Conservation (phyloP, 2,329 filamentous ascomycete genomes). For the Xylariaceae sp. region DNA sequence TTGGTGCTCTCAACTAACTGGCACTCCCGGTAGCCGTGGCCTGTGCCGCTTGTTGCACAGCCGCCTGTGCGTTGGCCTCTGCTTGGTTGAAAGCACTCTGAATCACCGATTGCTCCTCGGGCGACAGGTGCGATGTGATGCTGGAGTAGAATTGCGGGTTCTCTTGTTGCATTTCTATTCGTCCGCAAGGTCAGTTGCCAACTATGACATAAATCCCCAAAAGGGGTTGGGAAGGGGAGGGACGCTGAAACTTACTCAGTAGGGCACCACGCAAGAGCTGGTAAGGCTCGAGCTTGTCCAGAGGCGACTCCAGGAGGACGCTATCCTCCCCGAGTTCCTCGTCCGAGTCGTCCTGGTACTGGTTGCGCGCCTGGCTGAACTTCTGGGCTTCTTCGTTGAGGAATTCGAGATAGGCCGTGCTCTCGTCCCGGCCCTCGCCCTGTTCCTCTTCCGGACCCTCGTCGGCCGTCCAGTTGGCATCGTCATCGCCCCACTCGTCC, state of each 20-base stretch:
- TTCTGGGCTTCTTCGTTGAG: slow-evolving; percentile 90
- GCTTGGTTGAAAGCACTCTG: slow-evolving; percentile 23
- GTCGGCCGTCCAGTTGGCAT: slow-evolving; percentile 73
- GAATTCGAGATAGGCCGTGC: slow-evolving; percentile 91
- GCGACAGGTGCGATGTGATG: slow-evolving; percentile 53
- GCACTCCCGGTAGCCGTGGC: slow-evolving; percentile 19
- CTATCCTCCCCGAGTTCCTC: slow-evolving; percentile 92
- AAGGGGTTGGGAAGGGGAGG: too few species aligned
- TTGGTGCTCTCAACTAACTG: slow-evolving; percentile 12
- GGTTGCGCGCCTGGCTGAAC: slow-evolving; percentile 59
- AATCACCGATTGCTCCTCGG: slow-evolving; percentile 23
- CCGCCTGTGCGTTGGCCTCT: slow-evolving; percentile 22
- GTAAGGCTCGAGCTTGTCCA: slow-evolving; percentile 95
- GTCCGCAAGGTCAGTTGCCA: not conserved
- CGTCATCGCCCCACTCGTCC: slow-evolving; percentile 78
- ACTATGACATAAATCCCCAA: too few species aligned
- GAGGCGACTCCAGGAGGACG: slow-evolving; percentile 82
- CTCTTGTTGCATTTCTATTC: slow-evolving; percentile 75
- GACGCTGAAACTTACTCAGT: slow-evolving; percentile 68
- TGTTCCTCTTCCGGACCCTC: slow-evolving; percentile 62
- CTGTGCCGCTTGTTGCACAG: slow-evolving; percentile 14
- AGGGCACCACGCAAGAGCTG: slow-evolving; percentile 78
- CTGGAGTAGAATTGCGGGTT: slow-evolving; percentile 83
- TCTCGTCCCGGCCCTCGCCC: slow-evolving; percentile 76
- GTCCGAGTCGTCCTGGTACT: slow-evolving; percentile 59